Base-by-base conservation (phyloP, 1,139 yeast species). In the Geotrichum fermentans region DNA sequence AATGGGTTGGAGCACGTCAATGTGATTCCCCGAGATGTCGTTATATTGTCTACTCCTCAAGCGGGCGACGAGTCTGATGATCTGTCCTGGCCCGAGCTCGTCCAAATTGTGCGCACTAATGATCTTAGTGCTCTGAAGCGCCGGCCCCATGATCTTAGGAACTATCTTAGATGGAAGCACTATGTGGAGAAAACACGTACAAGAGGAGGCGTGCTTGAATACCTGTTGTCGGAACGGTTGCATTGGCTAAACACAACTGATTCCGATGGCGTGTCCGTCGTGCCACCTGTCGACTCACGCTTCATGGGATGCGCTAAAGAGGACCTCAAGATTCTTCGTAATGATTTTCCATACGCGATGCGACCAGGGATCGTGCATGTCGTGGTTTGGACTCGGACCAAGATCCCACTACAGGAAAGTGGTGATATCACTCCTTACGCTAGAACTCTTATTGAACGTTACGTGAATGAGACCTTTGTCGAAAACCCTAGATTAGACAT, bases 271-370 rank as follows among this genome's bases (percentile, higher is more conserved):
- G 50, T 57, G 18, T 10, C 5, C 13, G 33, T 29, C n/a, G 6
- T 37, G 13, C 56, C 58, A 56, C 43, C 44, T 6, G 55, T 48
- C 26, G 39, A 40, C 10, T 29, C 30, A 10, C 28, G 32, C 26
- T 60, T 63, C 40, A 57, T 69, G 32, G 62, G 55, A 4, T 52
- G 58, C 33, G 45, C 53, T 10, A 18, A 24, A 2, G 26, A 51
- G 1, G 74, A 71, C 50, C 54, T 68, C 41, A 66, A 62, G 51
- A 64, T 72, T 21, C 55, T 70, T 18, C 52, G 46, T 35, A 71
- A 71, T 51, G 73, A 70, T 50, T 72, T 68, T 52, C 72, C 74
- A 2, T 71, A 71, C 50, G 70, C 67, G 16, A 58, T 71, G 29
- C 71, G 64, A 36, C 54, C 56, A 2, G 66, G 66, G 2, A 62